Evolutionary conservation across 768 basidiomycete genomes (phyloP).

Genomic region (Asterophora lycoperdoides): DNA sequence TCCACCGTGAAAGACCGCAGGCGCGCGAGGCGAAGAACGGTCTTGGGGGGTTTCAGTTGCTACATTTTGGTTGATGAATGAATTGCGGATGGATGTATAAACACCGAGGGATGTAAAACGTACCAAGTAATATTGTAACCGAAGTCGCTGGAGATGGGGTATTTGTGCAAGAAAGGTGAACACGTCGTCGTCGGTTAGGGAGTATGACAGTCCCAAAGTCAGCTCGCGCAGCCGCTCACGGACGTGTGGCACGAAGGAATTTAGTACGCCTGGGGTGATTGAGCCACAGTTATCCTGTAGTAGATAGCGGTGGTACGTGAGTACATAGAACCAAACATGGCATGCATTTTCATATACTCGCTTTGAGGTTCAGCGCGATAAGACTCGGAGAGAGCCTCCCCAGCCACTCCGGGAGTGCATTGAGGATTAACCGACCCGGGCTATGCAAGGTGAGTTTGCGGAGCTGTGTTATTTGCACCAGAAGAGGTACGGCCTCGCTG

Average conservation of each 20-base stretch:
- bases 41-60: slow-evolving; percentile 39
- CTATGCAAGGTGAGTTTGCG: slow-evolving; percentile 27
- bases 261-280: slow-evolving; percentile 56
- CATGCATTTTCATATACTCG: slow-evolving; percentile 17
- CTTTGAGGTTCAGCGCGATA: slow-evolving; percentile 39
- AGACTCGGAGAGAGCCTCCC: slow-evolving; percentile 29
- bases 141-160: slow-evolving; percentile 32
- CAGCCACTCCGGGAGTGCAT: slow-evolving; percentile 44
- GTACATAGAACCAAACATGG: background rate
- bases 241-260: slow-evolving; percentile 37
- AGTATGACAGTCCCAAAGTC: slow-evolving; percentile 55
- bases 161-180: slow-evolving; percentile 44
- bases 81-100: background rate
- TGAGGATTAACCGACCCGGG: slow-evolving; percentile 38
- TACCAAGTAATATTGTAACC: slow-evolving; percentile 51
- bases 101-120: slow-evolving; percentile 19
- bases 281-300: slow-evolving; percentile 57
- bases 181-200: slow-evolving; percentile 49
- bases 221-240: slow-evolving; percentile 30
- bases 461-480: slow-evolving; percentile 28
- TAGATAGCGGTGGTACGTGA: background rate
- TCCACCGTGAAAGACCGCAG: slow-evolving; percentile 31
- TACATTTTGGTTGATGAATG: slow-evolving; percentile 9
- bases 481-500: slow-evolving; percentile 25
- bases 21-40: slow-evolving; percentile 16